Base-by-base conservation (phyloP, 768 basidiomycete genomes). In the Agaricus subrufescens region DNA sequence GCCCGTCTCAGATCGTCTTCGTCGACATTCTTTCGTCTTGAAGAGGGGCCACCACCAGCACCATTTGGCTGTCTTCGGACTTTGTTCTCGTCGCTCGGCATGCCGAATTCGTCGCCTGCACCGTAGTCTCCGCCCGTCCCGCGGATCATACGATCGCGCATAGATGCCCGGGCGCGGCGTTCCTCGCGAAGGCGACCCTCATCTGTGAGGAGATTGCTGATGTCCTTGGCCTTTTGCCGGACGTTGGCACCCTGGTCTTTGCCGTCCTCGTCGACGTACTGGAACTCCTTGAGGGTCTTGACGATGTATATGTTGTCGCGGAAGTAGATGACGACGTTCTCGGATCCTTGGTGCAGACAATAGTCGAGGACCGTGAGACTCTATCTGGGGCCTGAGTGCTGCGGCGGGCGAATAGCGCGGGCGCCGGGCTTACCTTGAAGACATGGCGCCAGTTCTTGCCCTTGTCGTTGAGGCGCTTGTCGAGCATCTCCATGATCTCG, bases 401-500 rank as follows among this genome's bases (percentile, higher is more conserved):
- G 51, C 50, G 11, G 46, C 51, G 46, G 52, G 42, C 38, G 39
- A 19, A 19, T 19, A 19, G 29, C 45, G 46, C 39, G 31, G 26
- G n/a, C 43, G 37, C 44, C 25, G 23, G 30, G 62, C 78, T 57
- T 50, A 87, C 93, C 81, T 98, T 98, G 83, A 97, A 98, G 56
- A 98, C 96, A 77, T 99, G 97, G 51, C 96, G 83, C 97, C 97
- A 99, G 65, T 98, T 98, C 84, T 98, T 98, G 38, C 97, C 97
- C 78, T 97, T 98, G 76, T 99, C 97, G 63, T 94, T 94, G 59
- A 99, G 75, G 50, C 97, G 86, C 73, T 99, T 98, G 73, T 98
- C 97, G 48, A 99, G 80, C 93, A 98, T 97, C 77, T 99, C 97
- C 94, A 99, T 98, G 66, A 99, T 92, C 74, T 99, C 97, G 11